Evolutionary conservation across 805 yeast genomes (phyloP), one percentile per base, ranked within the genome.

Genomic region (Ogataea ganodermae): DNA sequence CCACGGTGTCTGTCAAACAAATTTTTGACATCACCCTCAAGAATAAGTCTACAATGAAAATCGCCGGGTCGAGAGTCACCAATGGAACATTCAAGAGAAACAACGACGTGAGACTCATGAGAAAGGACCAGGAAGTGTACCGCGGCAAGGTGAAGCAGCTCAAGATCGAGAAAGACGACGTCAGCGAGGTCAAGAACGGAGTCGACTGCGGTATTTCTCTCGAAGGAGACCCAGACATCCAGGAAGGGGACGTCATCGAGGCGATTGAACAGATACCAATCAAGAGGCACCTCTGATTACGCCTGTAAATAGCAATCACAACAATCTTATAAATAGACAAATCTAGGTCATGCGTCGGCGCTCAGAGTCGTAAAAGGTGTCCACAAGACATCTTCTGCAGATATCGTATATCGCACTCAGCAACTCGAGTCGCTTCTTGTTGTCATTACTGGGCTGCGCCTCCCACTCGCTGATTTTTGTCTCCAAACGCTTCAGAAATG

Each of bases 151-250:
- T 94, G 6, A 78, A 83, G 2, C 82, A 92, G 6, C 74, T 94
- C 65, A 90, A 88, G 67, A 88, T 86, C 51, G 83, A 81, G 44
- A 89, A 89, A 63, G 91, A 88, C 37, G 95, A 88, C 55, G 86
- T 84, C 4, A 55, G 69, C 1, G 92, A 86, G 59, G 88, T 87
- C 7, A 79, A 79, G 48, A 91, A 88, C 67, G 97, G 96, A 23
- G 78, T 78, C 23, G 99, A 94, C 57, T 94, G 97, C 72, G 99
- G 99, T 44, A 63, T 92, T 20, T 71, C 89, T 0, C 81, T 94
- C 53, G 76, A 81, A 55, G 56, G 57, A 18, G 59, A 50, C 22
- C 62, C 66, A 3, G 59, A 58, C 4, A 23, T 64, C 2, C 20
- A 50, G 9, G 82, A 72, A 16, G 97, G 95, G 14, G 98, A 94